phyloP scores from a whole-genome alignment of 257 asterid species.

The Fraxinus pennsylvanica region DNA sequence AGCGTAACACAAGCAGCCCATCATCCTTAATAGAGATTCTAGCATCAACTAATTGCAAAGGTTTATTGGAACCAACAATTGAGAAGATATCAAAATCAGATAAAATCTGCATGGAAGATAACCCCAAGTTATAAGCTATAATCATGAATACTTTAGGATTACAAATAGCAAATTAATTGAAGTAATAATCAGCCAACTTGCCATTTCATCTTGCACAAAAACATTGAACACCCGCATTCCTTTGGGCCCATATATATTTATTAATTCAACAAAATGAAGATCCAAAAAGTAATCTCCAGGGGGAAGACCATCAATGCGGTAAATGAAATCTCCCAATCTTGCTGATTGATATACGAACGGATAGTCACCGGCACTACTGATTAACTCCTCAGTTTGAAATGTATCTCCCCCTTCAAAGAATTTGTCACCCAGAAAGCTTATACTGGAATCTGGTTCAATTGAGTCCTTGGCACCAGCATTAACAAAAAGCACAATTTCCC shows the following conservation, averaged over 20 bases:
- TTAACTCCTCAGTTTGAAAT: slow-evolving; percentile 73
- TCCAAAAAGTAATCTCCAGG: slow-evolving; percentile 42
- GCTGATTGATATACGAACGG: slow-evolving; percentile 79
- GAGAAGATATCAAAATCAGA: slow-evolving; percentile 87
- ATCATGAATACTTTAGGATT: not conserved
- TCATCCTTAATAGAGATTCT: slow-evolving; percentile 66
- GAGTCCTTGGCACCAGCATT: slow-evolving; percentile 72
- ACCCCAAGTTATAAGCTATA: slow-evolving; percentile 22
- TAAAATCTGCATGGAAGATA: slow-evolving; percentile 59
- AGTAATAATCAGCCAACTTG: slow-evolving; percentile 29
- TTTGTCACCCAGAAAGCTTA: slow-evolving; percentile 57
- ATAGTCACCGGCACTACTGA: slow-evolving; percentile 65
- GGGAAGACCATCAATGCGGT: slow-evolving; percentile 55
- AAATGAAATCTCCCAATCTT: slow-evolving; percentile 72
- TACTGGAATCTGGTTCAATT: slow-evolving; percentile 47
- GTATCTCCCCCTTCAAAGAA: slow-evolving; percentile 84
- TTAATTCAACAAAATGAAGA: no score
- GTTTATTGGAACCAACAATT: slow-evolving; percentile 84
- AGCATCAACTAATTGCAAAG: slow-evolving; percentile 74
- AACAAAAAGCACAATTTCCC: slow-evolving; percentile 67
- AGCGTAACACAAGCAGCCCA: slow-evolving; percentile 59
- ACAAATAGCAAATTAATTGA: slow-evolving; percentile 2
- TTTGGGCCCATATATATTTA: slow-evolving; percentile 44
- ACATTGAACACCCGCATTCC: slow-evolving; percentile 88
- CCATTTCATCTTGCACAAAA: slow-evolving; percentile 90